A percentile compares a stretch with the other conserved stretches of the same genome.
Conservation (phyloP, 768 basidiomycete genomes). For the Clitopilus passeckerianus region DNA sequence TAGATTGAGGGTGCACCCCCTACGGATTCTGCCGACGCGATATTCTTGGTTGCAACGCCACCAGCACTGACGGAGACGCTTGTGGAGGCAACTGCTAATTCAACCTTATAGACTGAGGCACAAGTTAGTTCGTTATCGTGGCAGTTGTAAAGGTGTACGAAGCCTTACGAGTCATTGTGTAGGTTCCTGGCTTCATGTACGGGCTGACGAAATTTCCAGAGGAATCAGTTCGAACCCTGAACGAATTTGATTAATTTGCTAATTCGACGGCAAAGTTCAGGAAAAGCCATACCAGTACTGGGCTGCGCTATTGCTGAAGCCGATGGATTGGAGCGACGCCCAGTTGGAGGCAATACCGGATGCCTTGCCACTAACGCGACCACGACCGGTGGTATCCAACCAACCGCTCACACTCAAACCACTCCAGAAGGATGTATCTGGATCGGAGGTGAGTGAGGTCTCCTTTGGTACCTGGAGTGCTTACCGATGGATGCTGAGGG, state of each 20-base stretch:
- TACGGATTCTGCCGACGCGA: constrained; percentile 24
- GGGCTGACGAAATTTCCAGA: constrained; percentile 29
- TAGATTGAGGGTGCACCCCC: background rate
- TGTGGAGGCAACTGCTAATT: constrained; percentile 22
- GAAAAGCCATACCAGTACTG: background rate
- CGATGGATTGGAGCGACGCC: background rate
- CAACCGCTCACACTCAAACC: background rate
- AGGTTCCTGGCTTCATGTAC: constrained; percentile 40
- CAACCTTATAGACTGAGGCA: constrained; percentile 29
- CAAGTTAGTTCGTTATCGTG: background rate
- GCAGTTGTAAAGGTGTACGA: background rate
- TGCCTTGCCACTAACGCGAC: background rate
- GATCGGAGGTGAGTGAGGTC: background rate
- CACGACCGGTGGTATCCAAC: background rate
- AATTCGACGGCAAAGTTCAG: background rate
- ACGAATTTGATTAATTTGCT: background rate
- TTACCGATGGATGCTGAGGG: constrained; percentile 23
- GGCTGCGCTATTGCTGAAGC: background rate
- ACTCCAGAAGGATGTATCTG: background rate
- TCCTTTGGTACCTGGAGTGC: background rate
- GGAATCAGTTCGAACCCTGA: constrained; percentile 23
- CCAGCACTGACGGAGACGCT: constrained; percentile 22
- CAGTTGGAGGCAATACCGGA: background rate
- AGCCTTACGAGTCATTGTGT: constrained; percentile 32
- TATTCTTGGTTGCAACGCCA: constrained; percentile 19